Base-by-base conservation (phyloP, 495 filamentous ascomycete genomes). In the Penicillium salamii region DNA sequence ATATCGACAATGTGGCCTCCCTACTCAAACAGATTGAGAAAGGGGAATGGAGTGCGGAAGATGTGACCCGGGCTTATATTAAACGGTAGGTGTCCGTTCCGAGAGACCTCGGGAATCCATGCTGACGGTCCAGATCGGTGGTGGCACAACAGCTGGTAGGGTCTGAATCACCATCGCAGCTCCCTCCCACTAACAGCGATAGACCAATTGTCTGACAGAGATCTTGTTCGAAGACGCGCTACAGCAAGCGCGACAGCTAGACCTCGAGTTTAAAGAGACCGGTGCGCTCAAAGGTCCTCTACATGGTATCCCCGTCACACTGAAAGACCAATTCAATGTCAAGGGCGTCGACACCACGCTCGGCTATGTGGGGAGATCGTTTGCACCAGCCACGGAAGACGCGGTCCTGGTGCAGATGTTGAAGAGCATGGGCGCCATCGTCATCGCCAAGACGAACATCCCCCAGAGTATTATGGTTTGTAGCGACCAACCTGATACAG, bases 301-400 rank as follows among this genome's bases (percentile, higher is more conserved):
- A 3, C 84, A 88, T 55, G 84, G 85, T 3, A 68, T 89, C 7
- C 84, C 84, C 1, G 68, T 89, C 32, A 76, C 71, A 1, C 44
- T 87, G 5, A 86, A 90, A 57, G 86, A 89, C 50, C 76, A 81
- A 20, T 88, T 88, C 63, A 76, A 85, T 35, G 63, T 89, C 43
- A 75, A 75, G 49, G 82, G 78, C n/a, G 59, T 77, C 17, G 78
- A 86, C 46, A 65, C 77, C 0, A 78, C 78, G 0, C 63, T 84
- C 14, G 82, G 80, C n/a, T 81, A 84, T 54, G 75, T 81, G 15
- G 73, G 68, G 14, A 67, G 78, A 33, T 67, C 78, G 17, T 76
- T 76, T 37, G 53, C 74, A 8, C 79, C 79, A 7, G 75, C 72
- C n/a, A 61, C 65, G 1, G 57, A 71, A n/a, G 75, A 83, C 49